Conservation (phyloP, 495 filamentous ascomycete species). For the Wilcoxina mikolae region DNA sequence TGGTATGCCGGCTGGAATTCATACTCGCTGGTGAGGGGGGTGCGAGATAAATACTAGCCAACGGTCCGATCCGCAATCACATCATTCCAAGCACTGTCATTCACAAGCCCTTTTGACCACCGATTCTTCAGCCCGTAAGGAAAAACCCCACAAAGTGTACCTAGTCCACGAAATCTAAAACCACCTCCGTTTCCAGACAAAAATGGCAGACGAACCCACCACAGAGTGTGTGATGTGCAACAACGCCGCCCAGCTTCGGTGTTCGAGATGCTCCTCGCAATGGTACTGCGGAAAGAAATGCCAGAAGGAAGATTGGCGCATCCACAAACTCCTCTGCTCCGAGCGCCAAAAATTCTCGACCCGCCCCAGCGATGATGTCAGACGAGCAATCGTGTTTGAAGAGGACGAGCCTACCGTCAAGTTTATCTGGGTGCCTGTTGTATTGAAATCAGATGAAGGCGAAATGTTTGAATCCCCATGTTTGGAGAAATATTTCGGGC, state of each 20-base stretch:
- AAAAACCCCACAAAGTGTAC: too few species aligned
- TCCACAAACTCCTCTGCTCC: conserved; percentile 28
- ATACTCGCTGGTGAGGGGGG: too few species aligned
- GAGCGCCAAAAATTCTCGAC: conserved; percentile 13
- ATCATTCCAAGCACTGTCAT: too few species aligned
- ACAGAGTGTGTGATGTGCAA: conserved; percentile 16
- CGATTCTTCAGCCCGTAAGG: too few species aligned
- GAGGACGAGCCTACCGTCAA: conserved; percentile 9
- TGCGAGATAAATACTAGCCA: too few species aligned
- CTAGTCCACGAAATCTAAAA: too few species aligned
- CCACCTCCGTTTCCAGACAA: too few species aligned
- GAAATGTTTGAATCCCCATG: conserved; percentile 3
- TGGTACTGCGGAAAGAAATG: conserved; percentile 29
- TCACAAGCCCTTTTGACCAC: too few species aligned
- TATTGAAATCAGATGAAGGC: conserved; percentile 7
- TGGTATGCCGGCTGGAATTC: too few species aligned
- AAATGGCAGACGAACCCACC: too few species aligned
- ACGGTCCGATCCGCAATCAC: too few species aligned
- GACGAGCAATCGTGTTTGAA: conserved; percentile 28
- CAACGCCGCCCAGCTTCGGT: neutral
- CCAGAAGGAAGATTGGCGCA: conserved; percentile 26
- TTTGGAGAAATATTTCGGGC: too few species aligned
- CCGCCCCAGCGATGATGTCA: conserved; percentile 11
- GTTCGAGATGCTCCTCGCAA: conserved; percentile 1
- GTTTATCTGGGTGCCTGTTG: conserved; percentile 24